Evolutionary conservation across 441 rosid genomes (phyloP).

Genomic region (Croton laevigatus): DNA sequence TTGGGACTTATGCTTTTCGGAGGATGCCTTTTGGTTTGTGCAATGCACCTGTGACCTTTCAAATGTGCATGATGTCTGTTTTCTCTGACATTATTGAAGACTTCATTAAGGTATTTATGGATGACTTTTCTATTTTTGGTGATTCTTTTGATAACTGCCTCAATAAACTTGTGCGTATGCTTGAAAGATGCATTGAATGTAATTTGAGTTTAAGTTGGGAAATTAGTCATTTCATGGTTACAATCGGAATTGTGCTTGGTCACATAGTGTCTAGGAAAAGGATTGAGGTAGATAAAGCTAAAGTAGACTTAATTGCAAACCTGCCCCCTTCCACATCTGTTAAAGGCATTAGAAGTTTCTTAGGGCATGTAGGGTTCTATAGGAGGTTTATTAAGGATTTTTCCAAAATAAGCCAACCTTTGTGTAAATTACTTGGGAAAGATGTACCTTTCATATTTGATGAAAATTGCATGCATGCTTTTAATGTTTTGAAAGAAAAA

Average conservation of each 20-base stretch:
- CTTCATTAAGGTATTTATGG: too few relatives aligned
- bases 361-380: not conserved
- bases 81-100: too few relatives aligned
- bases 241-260: not conserved
- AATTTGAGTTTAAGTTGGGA: too few relatives aligned
- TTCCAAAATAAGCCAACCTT: not conserved
- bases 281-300: not conserved
- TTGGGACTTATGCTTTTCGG: too few relatives aligned
- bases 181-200: too few relatives aligned
- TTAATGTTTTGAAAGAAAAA: not conserved
- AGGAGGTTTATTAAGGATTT: not conserved
- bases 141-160: too few relatives aligned
- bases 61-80: too few relatives aligned
- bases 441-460: not conserved
- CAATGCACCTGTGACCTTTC: too few relatives aligned
- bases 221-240: not conserved
- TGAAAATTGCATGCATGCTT: not conserved
- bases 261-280: not conserved
- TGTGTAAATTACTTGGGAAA: not conserved
- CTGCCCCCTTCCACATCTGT: not conserved
- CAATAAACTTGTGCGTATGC: too few relatives aligned
- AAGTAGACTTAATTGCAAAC: not conserved
- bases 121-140: too few relatives aligned
- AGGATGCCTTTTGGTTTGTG: too few relatives aligned
- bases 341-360: not conserved